Percentiles rank a stretch among this genome's conserved stretches.
Evolutionary conservation across 768 basidiomycete genomes (phyloP).

Genomic region (Amanita phalloides): DNA sequence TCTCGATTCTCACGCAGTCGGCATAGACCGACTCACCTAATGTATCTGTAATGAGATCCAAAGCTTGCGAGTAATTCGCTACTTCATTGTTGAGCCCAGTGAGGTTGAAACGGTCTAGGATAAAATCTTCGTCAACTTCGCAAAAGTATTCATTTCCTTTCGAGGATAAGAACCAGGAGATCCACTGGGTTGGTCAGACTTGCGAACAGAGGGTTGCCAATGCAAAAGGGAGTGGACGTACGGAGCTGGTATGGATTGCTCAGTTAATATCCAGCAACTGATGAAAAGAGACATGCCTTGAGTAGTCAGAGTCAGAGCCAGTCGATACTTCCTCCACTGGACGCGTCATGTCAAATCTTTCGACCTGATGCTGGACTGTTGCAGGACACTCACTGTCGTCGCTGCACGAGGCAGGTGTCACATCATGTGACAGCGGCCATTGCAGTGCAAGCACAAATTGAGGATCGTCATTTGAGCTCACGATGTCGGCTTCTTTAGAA

Average conservation of each 20-base stretch:
- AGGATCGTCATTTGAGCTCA: too few relatives aligned
- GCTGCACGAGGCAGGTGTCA: background rate
- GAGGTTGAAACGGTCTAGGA: slow-evolving; percentile 95
- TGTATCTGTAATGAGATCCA: slow-evolving; percentile 94
- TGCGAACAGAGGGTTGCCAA: background rate
- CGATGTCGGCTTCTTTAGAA: too few relatives aligned
- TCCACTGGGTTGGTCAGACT: slow-evolving; percentile 53
- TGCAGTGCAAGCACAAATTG: too few relatives aligned
- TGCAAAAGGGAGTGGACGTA: slow-evolving; percentile 12
- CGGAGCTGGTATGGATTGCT: slow-evolving; percentile 21
- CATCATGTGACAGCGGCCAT: background rate
- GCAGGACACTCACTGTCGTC: background rate
- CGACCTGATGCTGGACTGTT: background rate
- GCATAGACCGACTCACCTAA: slow-evolving; percentile 49
- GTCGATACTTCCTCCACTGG: slow-evolving; percentile 82
- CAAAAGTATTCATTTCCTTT: slow-evolving; percentile 99
- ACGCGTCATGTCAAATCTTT: background rate
- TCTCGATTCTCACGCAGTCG: background rate
- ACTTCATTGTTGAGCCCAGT: slow-evolving; percentile 97
- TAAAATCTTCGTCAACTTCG: slow-evolving; percentile 98
- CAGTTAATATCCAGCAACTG: slow-evolving; percentile 4
- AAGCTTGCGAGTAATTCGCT: slow-evolving; percentile 84
- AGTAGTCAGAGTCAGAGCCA: slow-evolving; percentile 92
- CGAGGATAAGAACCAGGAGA: slow-evolving; percentile 93
- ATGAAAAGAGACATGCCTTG: slow-evolving; percentile 51